Conservation (phyloP, 2,329 filamentous ascomycete genomes). For the Aspergillus sp. region DNA sequence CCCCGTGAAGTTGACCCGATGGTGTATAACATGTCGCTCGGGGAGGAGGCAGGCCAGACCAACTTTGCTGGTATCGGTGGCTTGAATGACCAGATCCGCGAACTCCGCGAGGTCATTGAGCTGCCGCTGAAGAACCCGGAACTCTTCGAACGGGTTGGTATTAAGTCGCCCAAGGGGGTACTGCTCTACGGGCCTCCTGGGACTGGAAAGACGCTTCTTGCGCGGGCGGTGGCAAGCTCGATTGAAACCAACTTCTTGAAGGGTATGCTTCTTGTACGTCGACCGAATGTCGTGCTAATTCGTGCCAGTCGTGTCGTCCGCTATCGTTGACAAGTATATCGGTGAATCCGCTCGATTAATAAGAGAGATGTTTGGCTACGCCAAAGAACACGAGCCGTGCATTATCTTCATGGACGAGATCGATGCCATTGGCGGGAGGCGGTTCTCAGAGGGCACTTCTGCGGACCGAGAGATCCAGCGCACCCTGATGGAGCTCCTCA, state of each 20-base stretch:
- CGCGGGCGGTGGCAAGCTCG: slow-evolving; percentile 89
- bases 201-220: slow-evolving; percentile 91
- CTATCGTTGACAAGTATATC: slow-evolving; percentile 99
- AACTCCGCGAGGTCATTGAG: slow-evolving; percentile 95
- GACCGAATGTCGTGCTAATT: slow-evolving; percentile 2
- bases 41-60: slow-evolving; percentile 95
- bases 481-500: slow-evolving; percentile 96
- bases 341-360: slow-evolving; percentile 95
- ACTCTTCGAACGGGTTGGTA: slow-evolving; percentile 89
- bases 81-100: slow-evolving; percentile 94
- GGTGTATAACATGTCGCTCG: slow-evolving; percentile 99
- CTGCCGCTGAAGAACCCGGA: slow-evolving; percentile 97
- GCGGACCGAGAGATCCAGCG: slow-evolving; percentile 97
- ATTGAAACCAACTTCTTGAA: slow-evolving; percentile 98
- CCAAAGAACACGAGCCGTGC: slow-evolving; percentile 97
- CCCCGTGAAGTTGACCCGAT: slow-evolving; percentile 96
- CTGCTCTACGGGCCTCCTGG: slow-evolving; percentile 91
- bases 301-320: slow-evolving; percentile 78
- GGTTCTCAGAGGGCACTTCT: slow-evolving; percentile 95
- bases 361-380: slow-evolving; percentile 98
- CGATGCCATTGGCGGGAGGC: slow-evolving; percentile 90
- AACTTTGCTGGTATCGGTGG: slow-evolving; percentile 97
- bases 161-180: slow-evolving; percentile 98
- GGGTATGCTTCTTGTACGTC: slow-evolving; percentile 45
- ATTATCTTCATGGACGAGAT: slow-evolving; percentile 99